phyloP scores from a whole-genome alignment of 176 grass and related monocot genomes.

The Carex cristatella region DNA sequence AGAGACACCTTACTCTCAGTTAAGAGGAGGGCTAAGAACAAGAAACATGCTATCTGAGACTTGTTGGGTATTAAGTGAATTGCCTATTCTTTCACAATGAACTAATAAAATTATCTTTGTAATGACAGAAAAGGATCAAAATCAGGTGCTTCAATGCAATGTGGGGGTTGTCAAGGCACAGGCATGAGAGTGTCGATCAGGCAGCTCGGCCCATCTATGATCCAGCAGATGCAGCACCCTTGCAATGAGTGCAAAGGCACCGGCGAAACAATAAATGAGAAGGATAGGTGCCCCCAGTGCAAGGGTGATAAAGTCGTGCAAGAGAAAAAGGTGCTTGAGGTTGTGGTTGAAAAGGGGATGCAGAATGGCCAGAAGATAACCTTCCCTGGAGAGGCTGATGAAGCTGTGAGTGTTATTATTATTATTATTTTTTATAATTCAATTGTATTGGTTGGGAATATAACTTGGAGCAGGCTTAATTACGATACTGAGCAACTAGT shows the following conservation, averaged over 20 bases:
- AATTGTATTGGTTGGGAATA: neutral
- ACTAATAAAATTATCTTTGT: neutral
- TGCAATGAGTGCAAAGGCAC: constrained; percentile 97
- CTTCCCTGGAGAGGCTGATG: constrained; percentile 97
- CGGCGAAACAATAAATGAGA: constrained; percentile 85
- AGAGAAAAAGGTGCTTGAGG: constrained; percentile 94
- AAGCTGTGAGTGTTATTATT: constrained; percentile 54
- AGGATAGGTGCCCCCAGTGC: constrained; percentile 81
- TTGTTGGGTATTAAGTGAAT: neutral
- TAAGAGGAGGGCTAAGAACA: neutral
- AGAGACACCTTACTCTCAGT: neutral
- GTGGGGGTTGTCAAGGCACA: constrained; percentile 83
- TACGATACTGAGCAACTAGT: neutral
- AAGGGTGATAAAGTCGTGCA: constrained; percentile 93
- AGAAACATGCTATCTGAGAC: neutral
- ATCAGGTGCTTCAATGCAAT: constrained; percentile 86
- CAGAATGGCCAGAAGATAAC: constrained; percentile 89
- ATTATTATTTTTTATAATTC: neutral
- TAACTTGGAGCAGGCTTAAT: neutral
- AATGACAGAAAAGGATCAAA: constrained; percentile 82
- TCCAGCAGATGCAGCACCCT: constrained; percentile 95
- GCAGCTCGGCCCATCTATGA: constrained; percentile 91
- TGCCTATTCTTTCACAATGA: neutral
- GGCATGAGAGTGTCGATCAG: constrained; percentile 94
- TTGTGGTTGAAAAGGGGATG: constrained; percentile 94